A percentile compares a stretch with the other conserved stretches of the same genome.
These are phyloP conservation scores for Berkeleyomyces rouxiae DNA, from an alignment of 2,329 filamentous ascomycete species.

Conservation along the genomic window DNA sequence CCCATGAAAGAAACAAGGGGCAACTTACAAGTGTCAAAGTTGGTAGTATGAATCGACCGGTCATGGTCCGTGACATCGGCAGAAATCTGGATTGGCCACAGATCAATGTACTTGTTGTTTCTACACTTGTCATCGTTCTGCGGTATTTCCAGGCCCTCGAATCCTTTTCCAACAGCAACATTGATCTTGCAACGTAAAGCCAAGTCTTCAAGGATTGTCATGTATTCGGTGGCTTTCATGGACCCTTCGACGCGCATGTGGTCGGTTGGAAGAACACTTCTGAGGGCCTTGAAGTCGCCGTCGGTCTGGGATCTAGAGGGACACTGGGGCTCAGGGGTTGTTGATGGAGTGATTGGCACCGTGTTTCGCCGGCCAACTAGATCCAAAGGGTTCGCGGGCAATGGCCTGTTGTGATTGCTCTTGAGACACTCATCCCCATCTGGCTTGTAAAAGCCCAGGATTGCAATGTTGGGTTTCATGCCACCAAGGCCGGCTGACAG, in stretches of 20 bases:
- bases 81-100: conserved; percentile 92
- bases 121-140: conserved; percentile 30
- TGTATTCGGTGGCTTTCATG: conserved; percentile 56
- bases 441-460: conserved; percentile 66
- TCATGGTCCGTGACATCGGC: conserved; percentile 56
- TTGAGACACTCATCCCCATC: conserved; percentile 39
- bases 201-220: conserved; percentile 70
- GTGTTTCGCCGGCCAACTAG: background rate
- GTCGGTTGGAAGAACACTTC: conserved; percentile 50
- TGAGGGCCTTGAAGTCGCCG: conserved; percentile 37
- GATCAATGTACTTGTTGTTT: conserved; percentile 63
- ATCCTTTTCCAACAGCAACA: conserved; percentile 69
- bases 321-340: background rate
- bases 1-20: background rate
- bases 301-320: conserved; percentile 28
- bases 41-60: conserved; percentile 59
- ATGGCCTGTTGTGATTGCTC: background rate
- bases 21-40: conserved; percentile 70
- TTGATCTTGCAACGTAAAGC: conserved; percentile 65
- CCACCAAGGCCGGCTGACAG: conserved; percentile 68
- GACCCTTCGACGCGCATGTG: conserved; percentile 49
- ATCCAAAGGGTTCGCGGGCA: background rate
- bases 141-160: conserved; percentile 59
- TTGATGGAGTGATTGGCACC: background rate
- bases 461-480: conserved; percentile 77